A percentile compares a stretch with the other conserved stretches of the same genome.
Evolutionary conservation across 805 yeast species (phyloP).

Genomic region (Lipomyces chichibuensis): DNA sequence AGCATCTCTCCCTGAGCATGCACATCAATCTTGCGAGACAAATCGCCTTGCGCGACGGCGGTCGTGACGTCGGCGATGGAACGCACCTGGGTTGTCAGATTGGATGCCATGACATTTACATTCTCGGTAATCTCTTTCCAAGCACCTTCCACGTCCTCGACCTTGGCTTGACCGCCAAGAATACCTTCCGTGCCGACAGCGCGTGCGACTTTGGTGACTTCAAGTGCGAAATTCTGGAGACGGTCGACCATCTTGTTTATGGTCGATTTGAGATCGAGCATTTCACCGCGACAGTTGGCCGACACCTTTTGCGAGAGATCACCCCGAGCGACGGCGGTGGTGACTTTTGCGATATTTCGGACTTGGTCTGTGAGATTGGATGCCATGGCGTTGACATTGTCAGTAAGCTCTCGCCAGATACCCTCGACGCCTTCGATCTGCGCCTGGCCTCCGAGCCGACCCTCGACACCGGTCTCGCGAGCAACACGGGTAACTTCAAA

Average conservation of each 20-base stretch:
- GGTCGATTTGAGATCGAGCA: slow-evolving; percentile 77
- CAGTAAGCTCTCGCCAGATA: slow-evolving; percentile 84
- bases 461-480: slow-evolving; percentile 87
- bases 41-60: slow-evolving; percentile 88
- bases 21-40: slow-evolving; percentile 81
- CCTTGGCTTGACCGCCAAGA: slow-evolving; percentile 84
- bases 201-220: slow-evolving; percentile 81
- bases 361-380: slow-evolving; percentile 84
- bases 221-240: slow-evolving; percentile 76
- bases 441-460: slow-evolving; percentile 87
- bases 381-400: slow-evolving; percentile 90
- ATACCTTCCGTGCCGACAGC: slow-evolving; percentile 90
- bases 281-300: slow-evolving; percentile 83
- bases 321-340: slow-evolving; percentile 86
- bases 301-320: slow-evolving; percentile 79
- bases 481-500: slow-evolving; percentile 87
- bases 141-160: slow-evolving; percentile 79
- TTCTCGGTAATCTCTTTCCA: slow-evolving; percentile 85
- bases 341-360: slow-evolving; percentile 82
- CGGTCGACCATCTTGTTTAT: slow-evolving; percentile 90
- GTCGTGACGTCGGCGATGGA: slow-evolving; percentile 89
- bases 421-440: slow-evolving; percentile 78
- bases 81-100: slow-evolving; percentile 84
- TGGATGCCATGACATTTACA: slow-evolving; percentile 85
- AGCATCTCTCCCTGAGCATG: slow-evolving; percentile 90